Percentiles rank a stretch among this genome's conserved stretches.
phyloP scores from a whole-genome alignment of 768 basidiomycete species.

The Lactifluus piperatus region DNA sequence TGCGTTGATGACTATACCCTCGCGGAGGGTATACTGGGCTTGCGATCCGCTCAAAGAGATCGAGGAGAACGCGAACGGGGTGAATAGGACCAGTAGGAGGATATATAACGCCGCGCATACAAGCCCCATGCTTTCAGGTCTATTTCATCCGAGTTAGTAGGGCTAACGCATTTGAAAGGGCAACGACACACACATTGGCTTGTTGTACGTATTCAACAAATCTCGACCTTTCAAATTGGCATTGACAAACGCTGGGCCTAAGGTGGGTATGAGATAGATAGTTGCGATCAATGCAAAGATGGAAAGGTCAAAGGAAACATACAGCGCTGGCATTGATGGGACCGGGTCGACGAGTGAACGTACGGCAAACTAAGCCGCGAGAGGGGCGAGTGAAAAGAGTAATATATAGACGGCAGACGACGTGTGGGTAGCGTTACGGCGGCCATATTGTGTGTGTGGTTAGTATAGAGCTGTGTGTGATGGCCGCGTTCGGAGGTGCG shows the following conservation, averaged over 20 bases:
- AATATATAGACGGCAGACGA: slow-evolving; percentile 29
- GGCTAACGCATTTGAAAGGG: background rate
- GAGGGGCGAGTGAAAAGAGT: slow-evolving; percentile 51
- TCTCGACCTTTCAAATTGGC: slow-evolving; percentile 84
- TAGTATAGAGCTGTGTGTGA: background rate
- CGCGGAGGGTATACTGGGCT: slow-evolving; percentile 33
- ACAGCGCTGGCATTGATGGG: slow-evolving; percentile 63
- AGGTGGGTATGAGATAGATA: slow-evolving; percentile 69
- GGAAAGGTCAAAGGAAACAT: slow-evolving; percentile 76
- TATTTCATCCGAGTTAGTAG: slow-evolving; percentile 25
- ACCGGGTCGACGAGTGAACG: slow-evolving; percentile 63
- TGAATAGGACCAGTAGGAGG: slow-evolving; percentile 79
- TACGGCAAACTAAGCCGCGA: slow-evolving; percentile 64
- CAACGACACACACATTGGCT: slow-evolving; percentile 50
- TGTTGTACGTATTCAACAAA: slow-evolving; percentile 71
- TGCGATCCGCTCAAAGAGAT: slow-evolving; percentile 43
- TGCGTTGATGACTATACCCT: slow-evolving; percentile 58
- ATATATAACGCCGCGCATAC: slow-evolving; percentile 88
- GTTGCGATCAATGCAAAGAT: slow-evolving; percentile 74
- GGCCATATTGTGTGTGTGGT: slow-evolving; percentile 8
- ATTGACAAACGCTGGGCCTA: slow-evolving; percentile 71
- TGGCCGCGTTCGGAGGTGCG: background rate
- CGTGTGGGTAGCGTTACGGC: slow-evolving; percentile 10
- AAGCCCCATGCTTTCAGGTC: slow-evolving; percentile 91
- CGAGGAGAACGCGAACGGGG: slow-evolving; percentile 89